Conservation (phyloP, 192 early-diverging fungal genomes). For the Powellomyces hirtus region DNA sequence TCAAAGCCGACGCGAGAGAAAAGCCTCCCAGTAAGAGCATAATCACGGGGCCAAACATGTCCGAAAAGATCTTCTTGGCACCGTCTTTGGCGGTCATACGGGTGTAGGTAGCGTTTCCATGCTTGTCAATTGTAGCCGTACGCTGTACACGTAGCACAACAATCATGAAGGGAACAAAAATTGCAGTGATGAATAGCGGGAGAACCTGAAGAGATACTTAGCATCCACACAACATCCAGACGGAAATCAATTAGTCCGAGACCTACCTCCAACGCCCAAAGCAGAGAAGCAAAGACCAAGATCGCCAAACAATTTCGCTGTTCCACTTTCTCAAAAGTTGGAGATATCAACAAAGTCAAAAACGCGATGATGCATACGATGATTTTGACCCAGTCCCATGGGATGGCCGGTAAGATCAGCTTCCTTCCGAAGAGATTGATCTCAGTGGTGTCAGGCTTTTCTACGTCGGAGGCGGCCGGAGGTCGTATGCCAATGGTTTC, state of each 20-base stretch:
- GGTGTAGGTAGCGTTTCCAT: conserved; percentile 38
- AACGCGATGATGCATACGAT: conserved; percentile 59
- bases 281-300: conserved; percentile 80
- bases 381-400: conserved; percentile 30
- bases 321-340: conserved; percentile 67
- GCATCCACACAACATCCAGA: background rate
- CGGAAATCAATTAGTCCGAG: background rate
- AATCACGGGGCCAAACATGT: conserved; percentile 95
- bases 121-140: conserved; percentile 35
- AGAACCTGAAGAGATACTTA: conserved; percentile 53
- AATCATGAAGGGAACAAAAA: conserved; percentile 83
- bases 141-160: conserved; percentile 84
- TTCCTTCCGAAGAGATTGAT: background rate
- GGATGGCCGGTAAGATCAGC: background rate
- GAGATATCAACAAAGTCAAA: conserved; percentile 51
- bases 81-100: conserved; percentile 73
- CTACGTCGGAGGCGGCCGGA: background rate
- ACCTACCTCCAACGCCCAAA: conserved; percentile 90
- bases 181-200: conserved; percentile 88
- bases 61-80: conserved; percentile 80
- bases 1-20: conserved; percentile 88
- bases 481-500: conserved; percentile 29
- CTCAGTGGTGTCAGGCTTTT: background rate
- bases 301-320: conserved; percentile 91
- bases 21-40: conserved; percentile 96